These are phyloP conservation scores for Suillus americanus DNA, from an alignment of 768 basidiomycete species.

Conservation along the genomic window DNA sequence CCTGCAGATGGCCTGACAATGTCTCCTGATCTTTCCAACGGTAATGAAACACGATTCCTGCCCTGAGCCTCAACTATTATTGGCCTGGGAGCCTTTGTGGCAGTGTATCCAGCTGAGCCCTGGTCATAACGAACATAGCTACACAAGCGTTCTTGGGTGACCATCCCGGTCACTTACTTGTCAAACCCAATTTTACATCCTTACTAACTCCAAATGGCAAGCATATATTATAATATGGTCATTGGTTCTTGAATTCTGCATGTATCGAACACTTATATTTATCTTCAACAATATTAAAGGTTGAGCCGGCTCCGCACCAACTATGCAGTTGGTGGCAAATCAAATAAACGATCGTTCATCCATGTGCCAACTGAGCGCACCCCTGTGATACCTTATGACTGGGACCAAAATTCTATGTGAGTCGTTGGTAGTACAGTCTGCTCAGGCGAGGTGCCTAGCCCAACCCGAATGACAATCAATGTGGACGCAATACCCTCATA, in stretches of 20 bases:
- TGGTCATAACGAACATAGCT: not conserved
- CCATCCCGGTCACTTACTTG: not conserved
- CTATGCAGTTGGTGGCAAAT: not conserved
- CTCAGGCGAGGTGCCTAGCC: constrained; percentile 11
- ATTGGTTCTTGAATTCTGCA: not conserved
- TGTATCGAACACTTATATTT: not conserved
- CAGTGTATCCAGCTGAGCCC: not conserved
- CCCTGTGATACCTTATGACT: not conserved
- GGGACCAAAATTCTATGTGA: not conserved
- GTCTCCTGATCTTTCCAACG: not conserved
- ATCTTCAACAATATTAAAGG: not conserved
- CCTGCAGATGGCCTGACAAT: no score
- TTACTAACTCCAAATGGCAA: not conserved
- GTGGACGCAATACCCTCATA: constrained; percentile 18
- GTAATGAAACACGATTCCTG: not conserved
- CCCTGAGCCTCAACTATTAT: not conserved
- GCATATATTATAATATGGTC: not conserved
- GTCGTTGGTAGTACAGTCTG: not conserved
- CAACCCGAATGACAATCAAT: constrained; percentile 20
- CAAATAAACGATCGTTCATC: not conserved
- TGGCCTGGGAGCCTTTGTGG: not conserved
- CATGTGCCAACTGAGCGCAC: not conserved
- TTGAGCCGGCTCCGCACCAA: not conserved
- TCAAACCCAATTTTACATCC: not conserved
- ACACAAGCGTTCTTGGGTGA: not conserved